Evolutionary conservation across 192 early-diverging fungal genomes (phyloP).

Genomic region (Phlyctochytrium bullatum): DNA sequence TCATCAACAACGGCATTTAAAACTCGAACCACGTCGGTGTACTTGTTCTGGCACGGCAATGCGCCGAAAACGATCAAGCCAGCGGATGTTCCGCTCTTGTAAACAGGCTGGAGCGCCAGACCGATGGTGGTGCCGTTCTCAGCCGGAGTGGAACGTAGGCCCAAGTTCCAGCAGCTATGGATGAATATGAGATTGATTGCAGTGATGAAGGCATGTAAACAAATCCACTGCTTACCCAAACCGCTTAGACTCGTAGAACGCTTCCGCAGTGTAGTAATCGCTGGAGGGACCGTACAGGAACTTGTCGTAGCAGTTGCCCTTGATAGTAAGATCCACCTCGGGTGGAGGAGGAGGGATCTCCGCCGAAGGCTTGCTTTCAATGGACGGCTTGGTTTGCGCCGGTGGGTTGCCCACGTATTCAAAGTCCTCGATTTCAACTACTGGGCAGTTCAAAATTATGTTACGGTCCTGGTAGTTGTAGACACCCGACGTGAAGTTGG

Average conservation of each 20-base stretch:
- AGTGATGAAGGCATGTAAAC: too few species aligned
- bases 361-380: neutral
- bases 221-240: too few species aligned
- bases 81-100: neutral
- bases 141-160: neutral
- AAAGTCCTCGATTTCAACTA: neutral
- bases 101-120: neutral
- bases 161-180: constrained; percentile 5
- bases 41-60: neutral
- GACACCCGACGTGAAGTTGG: neutral
- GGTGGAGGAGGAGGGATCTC: neutral
- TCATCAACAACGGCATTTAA: neutral
- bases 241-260: neutral
- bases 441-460: neutral
- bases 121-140: neutral
- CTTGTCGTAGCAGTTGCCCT: neutral
- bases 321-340: neutral
- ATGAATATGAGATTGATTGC: neutral
- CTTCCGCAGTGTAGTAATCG: neutral
- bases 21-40: neutral
- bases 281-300: neutral
- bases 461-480: neutral
- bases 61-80: neutral
- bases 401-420: neutral
- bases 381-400: neutral